A percentile compares a stretch with the other conserved stretches of the same genome.
Evolutionary conservation across 306 rosid species (phyloP).

Genomic region (Medicago lupulina): DNA sequence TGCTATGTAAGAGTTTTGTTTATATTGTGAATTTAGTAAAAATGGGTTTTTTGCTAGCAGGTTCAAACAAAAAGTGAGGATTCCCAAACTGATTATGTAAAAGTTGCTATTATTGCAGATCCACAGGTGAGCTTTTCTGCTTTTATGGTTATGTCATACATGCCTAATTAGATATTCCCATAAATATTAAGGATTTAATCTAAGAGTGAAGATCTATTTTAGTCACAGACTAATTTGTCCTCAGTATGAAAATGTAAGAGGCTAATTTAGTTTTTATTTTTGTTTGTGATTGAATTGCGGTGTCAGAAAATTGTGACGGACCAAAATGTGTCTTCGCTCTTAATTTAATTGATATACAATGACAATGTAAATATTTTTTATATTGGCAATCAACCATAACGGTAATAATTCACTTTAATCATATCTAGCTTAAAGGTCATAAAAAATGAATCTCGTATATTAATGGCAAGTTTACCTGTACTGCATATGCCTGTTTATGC

Average conservation of each 20-base stretch:
- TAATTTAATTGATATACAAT: not conserved
- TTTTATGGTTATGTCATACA: conserved; percentile 1
- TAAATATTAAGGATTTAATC: not conserved
- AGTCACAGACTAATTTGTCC: too few relatives aligned
- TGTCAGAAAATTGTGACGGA: too few relatives aligned
- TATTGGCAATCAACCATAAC: not conserved
- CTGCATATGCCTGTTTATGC: conserved; percentile 12
- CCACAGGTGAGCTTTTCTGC: conserved; percentile 68
- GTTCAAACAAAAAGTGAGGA: conserved; percentile 43
- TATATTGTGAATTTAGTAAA: not conserved
- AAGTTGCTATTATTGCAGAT: conserved; percentile 79
- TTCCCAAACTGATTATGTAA: conserved; percentile 52
- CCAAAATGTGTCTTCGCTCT: too few relatives aligned
- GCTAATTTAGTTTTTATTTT: too few relatives aligned
- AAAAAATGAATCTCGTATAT: not conserved
- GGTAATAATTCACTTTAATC: too few relatives aligned
- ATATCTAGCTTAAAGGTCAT: not conserved
- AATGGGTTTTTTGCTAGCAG: conserved; percentile 38
- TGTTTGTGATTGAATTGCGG: too few relatives aligned
- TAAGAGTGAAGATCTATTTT: too few relatives aligned
- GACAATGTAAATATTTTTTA: too few relatives aligned
- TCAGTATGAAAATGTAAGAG: too few relatives aligned
- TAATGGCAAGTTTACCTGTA: conserved; percentile 1
- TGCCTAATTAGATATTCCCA: too few relatives aligned
- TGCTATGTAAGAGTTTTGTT: too few relatives aligned